Evolutionary conservation across 495 filamentous ascomycete genomes (phyloP).

Genomic region (Pyrenula massariospora): DNA sequence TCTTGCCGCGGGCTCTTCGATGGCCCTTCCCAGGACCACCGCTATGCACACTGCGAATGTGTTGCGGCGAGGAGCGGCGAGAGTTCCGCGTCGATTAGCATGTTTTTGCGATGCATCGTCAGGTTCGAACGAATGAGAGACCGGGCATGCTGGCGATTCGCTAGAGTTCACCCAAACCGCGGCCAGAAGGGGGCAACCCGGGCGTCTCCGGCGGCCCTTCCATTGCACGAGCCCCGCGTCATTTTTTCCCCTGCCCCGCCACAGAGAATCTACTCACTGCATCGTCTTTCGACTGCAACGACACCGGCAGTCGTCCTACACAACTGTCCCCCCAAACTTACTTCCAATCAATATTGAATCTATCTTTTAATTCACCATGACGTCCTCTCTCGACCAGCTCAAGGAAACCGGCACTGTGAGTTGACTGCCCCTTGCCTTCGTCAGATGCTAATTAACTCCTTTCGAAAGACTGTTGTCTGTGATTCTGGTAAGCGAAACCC

Average conservation of each 20-base stretch:
- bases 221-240: not conserved
- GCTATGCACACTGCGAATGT: too few relatives aligned
- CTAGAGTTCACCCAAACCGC: too few relatives aligned
- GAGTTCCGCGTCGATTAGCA: too few relatives aligned
- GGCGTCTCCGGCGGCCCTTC: not conserved
- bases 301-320: too few relatives aligned
- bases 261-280: not conserved
- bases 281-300: not conserved
- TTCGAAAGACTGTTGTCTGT: slow-evolving; percentile 71
- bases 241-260: not conserved
- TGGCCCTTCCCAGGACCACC: too few relatives aligned
- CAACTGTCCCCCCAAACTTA: too few relatives aligned
- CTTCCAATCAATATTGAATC: not conserved
- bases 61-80: not conserved
- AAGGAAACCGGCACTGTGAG: slow-evolving; percentile 92
- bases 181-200: not conserved
- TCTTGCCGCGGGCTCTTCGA: too few relatives aligned
- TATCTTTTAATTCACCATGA: slow-evolving; percentile 41
- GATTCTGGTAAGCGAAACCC: slow-evolving; percentile 89
- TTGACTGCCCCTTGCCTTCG: slow-evolving; percentile 16
- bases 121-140: too few relatives aligned
- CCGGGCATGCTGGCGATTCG: too few relatives aligned
- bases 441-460: slow-evolving; percentile 14
- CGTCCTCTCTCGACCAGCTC: slow-evolving; percentile 85
- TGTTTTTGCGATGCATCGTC: too few relatives aligned